These are phyloP conservation scores for Babesia bovis DNA, from an alignment of 169 alveolate species.

Conservation along the genomic window DNA sequence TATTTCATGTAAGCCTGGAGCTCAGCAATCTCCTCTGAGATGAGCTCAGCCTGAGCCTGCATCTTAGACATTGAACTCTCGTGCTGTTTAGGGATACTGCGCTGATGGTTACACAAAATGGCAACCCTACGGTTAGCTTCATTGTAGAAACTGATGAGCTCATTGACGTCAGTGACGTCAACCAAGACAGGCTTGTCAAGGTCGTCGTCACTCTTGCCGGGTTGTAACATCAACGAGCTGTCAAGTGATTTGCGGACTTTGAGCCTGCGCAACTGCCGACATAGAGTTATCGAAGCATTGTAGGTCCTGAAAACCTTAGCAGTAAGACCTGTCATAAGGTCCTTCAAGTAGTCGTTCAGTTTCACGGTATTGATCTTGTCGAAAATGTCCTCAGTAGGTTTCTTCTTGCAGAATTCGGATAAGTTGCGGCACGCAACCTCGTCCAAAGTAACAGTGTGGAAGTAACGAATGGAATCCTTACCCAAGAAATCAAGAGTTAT, in stretches of 20 bases:
- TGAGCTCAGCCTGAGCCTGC: conserved; percentile 81
- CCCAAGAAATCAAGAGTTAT: conserved; percentile 92
- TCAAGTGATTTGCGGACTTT: conserved; percentile 18
- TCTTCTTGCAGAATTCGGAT: conserved; percentile 83
- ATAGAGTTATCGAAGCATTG: conserved; percentile 97
- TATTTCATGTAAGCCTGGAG: conserved; percentile 81
- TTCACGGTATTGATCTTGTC: conserved; percentile 84
- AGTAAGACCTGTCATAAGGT: conserved; percentile 94
- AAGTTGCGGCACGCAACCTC: conserved; percentile 83
- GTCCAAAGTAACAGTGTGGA: conserved; percentile 88
- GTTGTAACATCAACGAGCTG: background rate
- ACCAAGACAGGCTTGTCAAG: conserved; percentile 69
- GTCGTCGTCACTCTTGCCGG: conserved; percentile 41
- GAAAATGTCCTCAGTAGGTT: conserved; percentile 89
- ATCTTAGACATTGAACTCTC: conserved; percentile 91
- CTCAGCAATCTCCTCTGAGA: conserved; percentile 83
- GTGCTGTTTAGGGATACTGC: conserved; percentile 92
- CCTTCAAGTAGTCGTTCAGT: conserved; percentile 94
- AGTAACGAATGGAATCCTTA: conserved; percentile 96
- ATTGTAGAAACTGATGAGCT: conserved; percentile 91
- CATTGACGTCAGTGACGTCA: conserved; percentile 82
- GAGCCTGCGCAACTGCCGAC: conserved; percentile 83
- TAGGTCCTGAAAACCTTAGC: conserved; percentile 99
- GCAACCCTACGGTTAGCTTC: conserved; percentile 98
- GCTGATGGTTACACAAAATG: conserved; percentile 95